These are phyloP conservation scores for Puccinia coronata DNA, from an alignment of 1,284 basidiomycete species.

Conservation along the genomic window DNA sequence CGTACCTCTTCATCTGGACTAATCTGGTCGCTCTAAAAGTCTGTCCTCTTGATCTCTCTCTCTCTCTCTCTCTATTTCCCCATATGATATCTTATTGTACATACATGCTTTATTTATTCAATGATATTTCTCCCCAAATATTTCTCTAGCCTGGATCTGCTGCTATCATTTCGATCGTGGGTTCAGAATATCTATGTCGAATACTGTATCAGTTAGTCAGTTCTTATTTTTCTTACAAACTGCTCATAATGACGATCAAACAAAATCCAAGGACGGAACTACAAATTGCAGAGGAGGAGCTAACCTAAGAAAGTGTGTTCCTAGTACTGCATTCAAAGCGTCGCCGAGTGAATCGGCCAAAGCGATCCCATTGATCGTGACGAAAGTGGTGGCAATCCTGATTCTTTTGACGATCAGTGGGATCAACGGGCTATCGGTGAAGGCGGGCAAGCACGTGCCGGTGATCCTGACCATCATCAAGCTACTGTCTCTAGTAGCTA, in stretches of 20 bases:
- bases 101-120: too few relatives aligned
- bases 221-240: not conserved
- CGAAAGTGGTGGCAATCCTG: constrained; percentile 55
- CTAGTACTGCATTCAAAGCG: constrained; percentile 50
- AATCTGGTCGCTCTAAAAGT: constrained; percentile 59
- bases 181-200: constrained; percentile 42
- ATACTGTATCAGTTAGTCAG: constrained; percentile 47
- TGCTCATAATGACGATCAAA: too few relatives aligned
- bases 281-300: too few relatives aligned
- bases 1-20: constrained; percentile 64
- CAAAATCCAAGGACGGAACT: too few relatives aligned
- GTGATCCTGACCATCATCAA: constrained; percentile 56
- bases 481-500: constrained; percentile 64
- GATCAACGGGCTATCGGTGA: constrained; percentile 54
- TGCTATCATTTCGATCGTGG: constrained; percentile 46
- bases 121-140: too few relatives aligned
- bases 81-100: not conserved
- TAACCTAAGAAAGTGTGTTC: not conserved
- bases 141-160: constrained; percentile 44
- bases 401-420: constrained; percentile 54
- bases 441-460: constrained; percentile 55
- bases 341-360: constrained; percentile 55
- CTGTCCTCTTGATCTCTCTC: not conserved
- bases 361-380: constrained; percentile 55
- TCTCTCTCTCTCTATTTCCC: not conserved